phyloP scores from a whole-genome alignment of 805 yeast genomes.

The Ogataea chonburiensis region DNA sequence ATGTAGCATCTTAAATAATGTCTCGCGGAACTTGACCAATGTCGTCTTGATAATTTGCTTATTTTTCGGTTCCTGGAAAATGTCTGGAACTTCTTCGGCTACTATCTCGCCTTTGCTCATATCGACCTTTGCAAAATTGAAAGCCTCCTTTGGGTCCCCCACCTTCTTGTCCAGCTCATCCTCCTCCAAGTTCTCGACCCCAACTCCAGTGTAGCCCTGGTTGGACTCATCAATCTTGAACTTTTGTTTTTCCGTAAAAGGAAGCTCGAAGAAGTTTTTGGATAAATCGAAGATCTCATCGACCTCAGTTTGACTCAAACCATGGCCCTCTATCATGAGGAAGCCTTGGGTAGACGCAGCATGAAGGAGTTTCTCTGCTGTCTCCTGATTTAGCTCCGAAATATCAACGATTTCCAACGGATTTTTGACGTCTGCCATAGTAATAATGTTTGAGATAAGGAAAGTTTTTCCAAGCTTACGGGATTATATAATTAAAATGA shows the following conservation, averaged over 20 bases:
- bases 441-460: no score
- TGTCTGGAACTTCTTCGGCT: conserved; percentile 47
- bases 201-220: conserved; percentile 39
- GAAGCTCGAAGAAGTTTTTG: conserved; percentile 36
- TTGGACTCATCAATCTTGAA: conserved; percentile 54
- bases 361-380: conserved; percentile 51
- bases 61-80: conserved; percentile 46
- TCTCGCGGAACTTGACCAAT: conserved; percentile 45
- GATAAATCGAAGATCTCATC: conserved; percentile 32
- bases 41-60: conserved; percentile 40
- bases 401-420: conserved; percentile 61
- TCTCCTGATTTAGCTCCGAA: conserved; percentile 37
- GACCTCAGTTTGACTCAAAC: conserved; percentile 43
- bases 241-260: conserved; percentile 49
- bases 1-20: conserved; percentile 49
- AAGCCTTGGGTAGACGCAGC: conserved; percentile 55
- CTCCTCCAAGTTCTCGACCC: conserved; percentile 43
- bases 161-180: conserved; percentile 33
- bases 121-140: conserved; percentile 60
- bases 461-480: no score
- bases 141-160: conserved; percentile 55
- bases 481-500: conserved; percentile 6
- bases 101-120: conserved; percentile 47
- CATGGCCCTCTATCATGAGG: conserved; percentile 51
- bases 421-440: conserved; percentile 32